These are phyloP conservation scores for Raddia distichophylla DNA, from an alignment of 176 grass and related monocot genomes.

Conservation along the genomic window DNA sequence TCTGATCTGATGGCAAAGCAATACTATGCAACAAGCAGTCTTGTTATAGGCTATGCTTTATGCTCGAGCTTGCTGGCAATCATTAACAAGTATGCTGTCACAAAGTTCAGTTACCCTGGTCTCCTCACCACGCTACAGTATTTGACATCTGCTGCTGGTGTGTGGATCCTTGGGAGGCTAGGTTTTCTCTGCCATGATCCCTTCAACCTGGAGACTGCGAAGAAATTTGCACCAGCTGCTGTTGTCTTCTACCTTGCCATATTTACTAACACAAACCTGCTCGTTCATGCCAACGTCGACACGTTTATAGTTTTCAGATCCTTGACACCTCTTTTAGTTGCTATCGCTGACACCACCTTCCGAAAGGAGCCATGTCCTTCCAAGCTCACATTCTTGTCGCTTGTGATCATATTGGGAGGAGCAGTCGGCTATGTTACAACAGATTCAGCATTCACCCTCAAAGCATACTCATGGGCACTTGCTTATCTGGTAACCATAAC, in stretches of 20 bases:
- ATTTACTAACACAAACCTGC: slow-evolving; percentile 92
- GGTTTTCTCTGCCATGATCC: slow-evolving; percentile 67
- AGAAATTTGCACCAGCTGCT: slow-evolving; percentile 77
- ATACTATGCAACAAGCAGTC: slow-evolving; percentile 66
- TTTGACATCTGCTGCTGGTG: slow-evolving; percentile 63
- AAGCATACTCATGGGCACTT: slow-evolving; percentile 79
- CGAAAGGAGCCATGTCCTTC: slow-evolving; percentile 81
- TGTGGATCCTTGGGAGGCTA: slow-evolving; percentile 79
- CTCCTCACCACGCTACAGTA: slow-evolving; percentile 77
- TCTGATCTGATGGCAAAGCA: slow-evolving; percentile 57
- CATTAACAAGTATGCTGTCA: slow-evolving; percentile 92
- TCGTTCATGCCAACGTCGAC: slow-evolving; percentile 80
- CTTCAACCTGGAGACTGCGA: slow-evolving; percentile 76
- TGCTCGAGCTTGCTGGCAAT: slow-evolving; percentile 84
- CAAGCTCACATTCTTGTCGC: slow-evolving; percentile 78
- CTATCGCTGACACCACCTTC: slow-evolving; percentile 77
- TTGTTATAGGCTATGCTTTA: slow-evolving; percentile 80
- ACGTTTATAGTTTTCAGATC: slow-evolving; percentile 89
- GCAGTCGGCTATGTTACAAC: slow-evolving; percentile 82
- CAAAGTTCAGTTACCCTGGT: slow-evolving; percentile 79
- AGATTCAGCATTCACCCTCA: slow-evolving; percentile 77
- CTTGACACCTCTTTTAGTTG: slow-evolving; percentile 79
- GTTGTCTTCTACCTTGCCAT: slow-evolving; percentile 86
- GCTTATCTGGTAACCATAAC: slow-evolving; percentile 86
- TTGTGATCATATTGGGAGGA: slow-evolving; percentile 73